Evolutionary conservation across 139 green algal species (phyloP).

Genomic region (Chlorella sp.): DNA sequence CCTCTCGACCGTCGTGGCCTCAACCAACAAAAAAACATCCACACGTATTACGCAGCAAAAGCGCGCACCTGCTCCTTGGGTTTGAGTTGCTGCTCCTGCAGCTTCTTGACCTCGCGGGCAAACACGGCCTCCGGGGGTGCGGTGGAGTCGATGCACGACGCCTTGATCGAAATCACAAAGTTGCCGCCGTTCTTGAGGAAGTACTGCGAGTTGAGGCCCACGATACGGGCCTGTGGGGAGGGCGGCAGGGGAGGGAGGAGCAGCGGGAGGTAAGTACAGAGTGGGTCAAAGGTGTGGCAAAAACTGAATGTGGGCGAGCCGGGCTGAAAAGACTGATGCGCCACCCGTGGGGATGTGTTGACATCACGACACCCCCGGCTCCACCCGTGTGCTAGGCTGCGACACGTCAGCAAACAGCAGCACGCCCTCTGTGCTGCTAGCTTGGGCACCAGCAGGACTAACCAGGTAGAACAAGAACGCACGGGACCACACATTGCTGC

Average conservation of each 20-base stretch:
- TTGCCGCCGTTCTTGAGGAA: slow-evolving; percentile 98
- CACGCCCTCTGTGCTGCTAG: no score
- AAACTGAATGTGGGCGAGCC: no score
- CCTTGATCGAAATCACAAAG: slow-evolving; percentile 99
- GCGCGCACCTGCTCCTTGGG: slow-evolving; percentile 89
- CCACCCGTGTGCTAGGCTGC: no score
- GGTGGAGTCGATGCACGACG: slow-evolving; percentile 99
- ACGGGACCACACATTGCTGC: no score
- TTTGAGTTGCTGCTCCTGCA: slow-evolving; percentile 98
- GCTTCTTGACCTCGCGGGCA: slow-evolving; percentile 98
- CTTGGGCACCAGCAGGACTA: no score
- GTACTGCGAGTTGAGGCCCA: slow-evolving; percentile 97
- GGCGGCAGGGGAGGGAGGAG: not conserved
- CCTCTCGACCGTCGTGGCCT: no score
- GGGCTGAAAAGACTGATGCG: not conserved
- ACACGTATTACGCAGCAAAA: not conserved
- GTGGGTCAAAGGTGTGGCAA: not conserved
- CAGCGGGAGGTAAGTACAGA: not conserved
- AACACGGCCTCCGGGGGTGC: slow-evolving; percentile 98
- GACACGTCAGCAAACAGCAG: no score
- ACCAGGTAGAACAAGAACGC: no score
- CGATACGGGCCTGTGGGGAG: slow-evolving; percentile 90
- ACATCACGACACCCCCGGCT: no score
- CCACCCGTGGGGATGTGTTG: no score
- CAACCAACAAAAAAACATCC: no score